phyloP scores from a whole-genome alignment of 2,329 filamentous ascomycete species.

The Hypoxylon sp. region DNA sequence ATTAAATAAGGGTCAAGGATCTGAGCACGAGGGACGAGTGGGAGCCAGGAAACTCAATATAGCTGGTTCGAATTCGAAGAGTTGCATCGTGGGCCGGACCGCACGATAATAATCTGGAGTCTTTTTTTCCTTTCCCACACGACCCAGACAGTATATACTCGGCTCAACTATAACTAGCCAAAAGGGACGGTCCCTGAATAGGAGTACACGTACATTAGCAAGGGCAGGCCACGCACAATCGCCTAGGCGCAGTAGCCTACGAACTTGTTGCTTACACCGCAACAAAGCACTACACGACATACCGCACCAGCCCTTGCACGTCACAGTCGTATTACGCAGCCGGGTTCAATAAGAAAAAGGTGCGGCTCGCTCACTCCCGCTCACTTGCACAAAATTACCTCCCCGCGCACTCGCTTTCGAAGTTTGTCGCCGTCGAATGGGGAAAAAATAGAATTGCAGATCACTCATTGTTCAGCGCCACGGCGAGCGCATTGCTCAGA shows the following conservation, averaged over 20 bases:
- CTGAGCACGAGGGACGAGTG: conserved; percentile 37
- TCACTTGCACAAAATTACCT: conserved; percentile 45
- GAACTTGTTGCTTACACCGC: conserved; percentile 50
- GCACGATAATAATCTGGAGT: conserved; percentile 43
- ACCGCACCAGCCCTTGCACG: conserved; percentile 39
- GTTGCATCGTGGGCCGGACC: conserved; percentile 48
- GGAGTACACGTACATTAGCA: conserved; percentile 34
- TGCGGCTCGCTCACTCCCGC: conserved; percentile 50
- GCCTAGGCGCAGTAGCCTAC: conserved; percentile 46
- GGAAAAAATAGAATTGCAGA: conserved; percentile 32
- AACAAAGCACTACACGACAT: conserved; percentile 42
- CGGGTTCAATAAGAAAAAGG: conserved; percentile 47
- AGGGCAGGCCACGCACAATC: conserved; percentile 35
- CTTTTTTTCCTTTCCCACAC: conserved; percentile 28
- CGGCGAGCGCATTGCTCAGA: conserved; percentile 26
- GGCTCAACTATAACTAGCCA: conserved; percentile 38
- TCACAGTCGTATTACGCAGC: conserved; percentile 51
- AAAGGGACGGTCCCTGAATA: conserved; percentile 17
- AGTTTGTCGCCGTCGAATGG: conserved; percentile 25
- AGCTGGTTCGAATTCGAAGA: conserved; percentile 37
- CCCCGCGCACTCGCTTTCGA: conserved; percentile 47
- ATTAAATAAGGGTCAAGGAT: conserved; percentile 39
- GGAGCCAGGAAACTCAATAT: conserved; percentile 28
- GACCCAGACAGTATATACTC: conserved; percentile 37
- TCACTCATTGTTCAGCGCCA: conserved; percentile 37